These are phyloP conservation scores for Mycena latifolia DNA, from an alignment of 768 basidiomycete genomes.

Conservation along the genomic window DNA sequence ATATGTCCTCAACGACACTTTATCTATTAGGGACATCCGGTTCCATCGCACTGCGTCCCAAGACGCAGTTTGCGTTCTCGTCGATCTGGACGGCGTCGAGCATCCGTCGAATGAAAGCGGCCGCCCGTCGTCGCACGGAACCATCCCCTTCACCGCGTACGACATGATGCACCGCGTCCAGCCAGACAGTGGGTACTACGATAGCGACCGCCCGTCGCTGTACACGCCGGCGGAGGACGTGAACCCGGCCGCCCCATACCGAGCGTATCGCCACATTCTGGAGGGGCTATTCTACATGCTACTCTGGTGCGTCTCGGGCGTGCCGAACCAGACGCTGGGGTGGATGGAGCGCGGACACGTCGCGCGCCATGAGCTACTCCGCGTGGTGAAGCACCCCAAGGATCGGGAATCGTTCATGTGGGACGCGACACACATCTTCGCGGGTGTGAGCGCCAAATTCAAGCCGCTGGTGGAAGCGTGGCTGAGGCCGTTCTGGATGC, in stretches of 20 bases:
- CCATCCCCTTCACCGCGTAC: slow-evolving; percentile 16
- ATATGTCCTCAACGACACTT: slow-evolving; percentile 7
- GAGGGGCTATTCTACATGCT: slow-evolving; percentile 19
- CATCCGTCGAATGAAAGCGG: slow-evolving; percentile 5
- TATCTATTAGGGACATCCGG: slow-evolving; percentile 1
- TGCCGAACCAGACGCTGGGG: slow-evolving; percentile 1
- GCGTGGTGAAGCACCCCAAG: slow-evolving; percentile 13
- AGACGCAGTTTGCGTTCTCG: neutral
- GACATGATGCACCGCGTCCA: neutral
- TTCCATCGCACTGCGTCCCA: slow-evolving; percentile 2
- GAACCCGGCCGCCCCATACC: slow-evolving; percentile 13
- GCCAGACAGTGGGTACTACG: neutral
- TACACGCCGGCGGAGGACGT: slow-evolving; percentile 1
- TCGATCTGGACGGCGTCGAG: slow-evolving; percentile 17
- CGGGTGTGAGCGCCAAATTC: neutral
- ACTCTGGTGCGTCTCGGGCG: slow-evolving; percentile 12
- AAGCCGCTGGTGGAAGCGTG: slow-evolving; percentile 4
- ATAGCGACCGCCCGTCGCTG: neutral
- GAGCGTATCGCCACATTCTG: slow-evolving; percentile 11
- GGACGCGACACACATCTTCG: neutral
- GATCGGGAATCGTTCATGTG: slow-evolving; percentile 28
- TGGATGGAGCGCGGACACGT: slow-evolving; percentile 8
- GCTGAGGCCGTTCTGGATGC: slow-evolving; percentile 14
- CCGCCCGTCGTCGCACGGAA: slow-evolving; percentile 7
- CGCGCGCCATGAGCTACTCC: neutral